A percentile compares a stretch with the other conserved stretches of the same genome.
Evolutionary conservation across 805 yeast species (phyloP).

Genomic region (Kuraishia ogatae): DNA sequence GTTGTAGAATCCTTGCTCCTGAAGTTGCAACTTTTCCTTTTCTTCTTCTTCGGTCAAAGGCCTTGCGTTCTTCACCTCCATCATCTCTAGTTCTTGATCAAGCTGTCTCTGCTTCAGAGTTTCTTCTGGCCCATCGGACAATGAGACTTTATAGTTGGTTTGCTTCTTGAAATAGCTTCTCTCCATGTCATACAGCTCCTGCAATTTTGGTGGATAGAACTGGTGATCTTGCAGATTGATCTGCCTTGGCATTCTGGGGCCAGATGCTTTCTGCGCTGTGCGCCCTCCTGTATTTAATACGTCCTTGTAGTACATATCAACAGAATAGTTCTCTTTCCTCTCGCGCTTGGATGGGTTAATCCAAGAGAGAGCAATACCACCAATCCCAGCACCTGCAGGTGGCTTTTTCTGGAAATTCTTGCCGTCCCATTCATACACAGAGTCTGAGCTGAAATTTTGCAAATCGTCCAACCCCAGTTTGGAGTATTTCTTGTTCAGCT

Average conservation of each 20-base stretch:
- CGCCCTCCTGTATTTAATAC: slow-evolving; percentile 69
- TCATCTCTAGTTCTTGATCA: slow-evolving; percentile 51
- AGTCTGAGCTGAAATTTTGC: slow-evolving; percentile 65
- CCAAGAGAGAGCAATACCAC: slow-evolving; percentile 54
- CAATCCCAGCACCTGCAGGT: slow-evolving; percentile 31
- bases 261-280: slow-evolving; percentile 36
- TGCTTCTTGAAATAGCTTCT: slow-evolving; percentile 67
- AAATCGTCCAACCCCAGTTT: slow-evolving; percentile 68
- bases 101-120: slow-evolving; percentile 25
- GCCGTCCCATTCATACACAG: slow-evolving; percentile 86
- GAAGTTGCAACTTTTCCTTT: slow-evolving; percentile 45
- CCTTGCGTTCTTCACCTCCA: slow-evolving; percentile 67
- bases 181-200: slow-evolving; percentile 74
- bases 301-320: slow-evolving; percentile 43
- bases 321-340: slow-evolving; percentile 63
- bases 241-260: slow-evolving; percentile 82
- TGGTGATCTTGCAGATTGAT: slow-evolving; percentile 83
- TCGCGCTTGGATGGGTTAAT: slow-evolving; percentile 82
- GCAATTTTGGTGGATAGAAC: slow-evolving; percentile 71
- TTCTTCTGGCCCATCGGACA: slow-evolving; percentile 28
- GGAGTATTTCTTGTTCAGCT: slow-evolving; percentile 54
- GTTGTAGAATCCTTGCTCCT: slow-evolving; percentile 61
- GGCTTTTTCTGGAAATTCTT: slow-evolving; percentile 67
- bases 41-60: slow-evolving; percentile 82
- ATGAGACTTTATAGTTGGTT: slow-evolving; percentile 54